Base-by-base conservation (phyloP, 495 filamentous ascomycete species). In the Penicillium riverlandense region DNA sequence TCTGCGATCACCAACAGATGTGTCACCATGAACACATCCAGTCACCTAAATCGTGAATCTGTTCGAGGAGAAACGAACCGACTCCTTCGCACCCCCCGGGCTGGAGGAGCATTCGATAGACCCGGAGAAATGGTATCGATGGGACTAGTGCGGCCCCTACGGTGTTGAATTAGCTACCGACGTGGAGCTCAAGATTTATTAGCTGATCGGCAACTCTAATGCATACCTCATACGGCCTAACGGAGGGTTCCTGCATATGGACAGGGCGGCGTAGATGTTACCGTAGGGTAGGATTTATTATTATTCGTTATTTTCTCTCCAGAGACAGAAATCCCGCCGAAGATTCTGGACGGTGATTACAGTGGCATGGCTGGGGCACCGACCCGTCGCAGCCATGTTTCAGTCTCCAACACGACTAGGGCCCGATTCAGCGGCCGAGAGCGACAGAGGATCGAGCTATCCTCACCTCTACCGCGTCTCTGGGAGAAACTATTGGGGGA, bases 151-250 rank as follows among this genome's bases (percentile, higher is more conserved):
- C 22, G 22, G 22, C 22, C 22, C 22, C 22, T 22, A 22, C 22
- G 29, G 40, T 39, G 35, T 39, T 27, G 38, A 16, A 50, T 45
- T 48, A 50, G 46, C 49, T 55, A 55, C 42, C 37, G 42, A 53
- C 55, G 52, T 55, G 53, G 49, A 45, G 55, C 39, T 13, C 33
- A 39, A 32, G 37, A 47, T 45, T 47, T 48, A 39, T 50, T 48
- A 48, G 45, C 14, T 51, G 50, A 57, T 57, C 56, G 53, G 38
- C 56, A 59, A 57, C 48, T 49, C 40, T 57, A 54, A 51, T 52
- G 47, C 32, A 12, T 22, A 22, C 22, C 22, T 22, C 22, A 22
- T 22, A 22, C 22, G 0, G 22, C 22, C 4, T 6, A 42, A 45
- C 33, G 33, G 39, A 41, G 34, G 43, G 50, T 57, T 59, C 56